phyloP scores from a whole-genome alignment of 2,329 filamentous ascomycete genomes.

The Exophiala sp. region DNA sequence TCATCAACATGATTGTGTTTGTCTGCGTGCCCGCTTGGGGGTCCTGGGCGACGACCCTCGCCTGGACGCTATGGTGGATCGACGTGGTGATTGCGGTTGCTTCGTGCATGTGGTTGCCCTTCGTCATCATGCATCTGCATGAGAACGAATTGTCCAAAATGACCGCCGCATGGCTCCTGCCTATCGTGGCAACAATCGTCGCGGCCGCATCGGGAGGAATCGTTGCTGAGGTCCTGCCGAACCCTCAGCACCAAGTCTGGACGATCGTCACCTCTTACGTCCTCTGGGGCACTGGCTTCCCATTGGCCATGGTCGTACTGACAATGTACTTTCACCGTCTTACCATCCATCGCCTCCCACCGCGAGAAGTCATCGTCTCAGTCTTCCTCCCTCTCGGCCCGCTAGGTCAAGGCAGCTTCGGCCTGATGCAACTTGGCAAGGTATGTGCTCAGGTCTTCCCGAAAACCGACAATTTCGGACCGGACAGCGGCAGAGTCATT shows the following conservation, averaged over 20 bases:
- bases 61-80: conserved; percentile 51
- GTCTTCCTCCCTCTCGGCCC: conserved; percentile 66
- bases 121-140: conserved; percentile 36
- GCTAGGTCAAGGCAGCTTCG: conserved; percentile 63
- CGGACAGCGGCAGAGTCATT: conserved; percentile 28
- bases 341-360: conserved; percentile 62
- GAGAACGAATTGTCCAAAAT: conserved; percentile 51
- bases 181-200: conserved; percentile 65
- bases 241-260: conserved; percentile 54
- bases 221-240: conserved; percentile 57
- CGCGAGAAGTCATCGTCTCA: conserved; percentile 64
- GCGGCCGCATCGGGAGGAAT: conserved; percentile 63
- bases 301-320: conserved; percentile 60
- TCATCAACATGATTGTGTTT: conserved; percentile 61
- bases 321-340: conserved; percentile 69
- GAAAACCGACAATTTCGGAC: conserved; percentile 27
- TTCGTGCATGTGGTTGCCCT: conserved; percentile 48
- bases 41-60: conserved; percentile 45
- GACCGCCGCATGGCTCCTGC: conserved; percentile 63
- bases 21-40: conserved; percentile 57
- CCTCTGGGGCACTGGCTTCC: conserved; percentile 64
- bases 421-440: conserved; percentile 50
- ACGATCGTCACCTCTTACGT: conserved; percentile 65
- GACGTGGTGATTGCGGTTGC: conserved; percentile 45
- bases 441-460: conserved; percentile 41